A percentile compares a stretch with the other conserved stretches of the same genome.
phyloP scores from a whole-genome alignment of 345 rosid genomes.

The Aethionema arabicum region DNA sequence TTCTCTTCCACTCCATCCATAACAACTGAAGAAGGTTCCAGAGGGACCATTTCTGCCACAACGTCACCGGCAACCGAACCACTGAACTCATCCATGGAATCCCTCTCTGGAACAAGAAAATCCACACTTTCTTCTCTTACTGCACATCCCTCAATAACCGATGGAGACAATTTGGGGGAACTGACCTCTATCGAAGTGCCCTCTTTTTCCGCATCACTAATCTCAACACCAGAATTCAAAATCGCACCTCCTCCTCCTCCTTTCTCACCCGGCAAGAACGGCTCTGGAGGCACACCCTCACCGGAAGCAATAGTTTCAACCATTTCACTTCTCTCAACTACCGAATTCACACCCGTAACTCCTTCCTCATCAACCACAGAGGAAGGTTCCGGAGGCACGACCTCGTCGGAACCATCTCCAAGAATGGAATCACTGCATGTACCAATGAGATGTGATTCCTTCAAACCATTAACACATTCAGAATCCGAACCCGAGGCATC shows the following conservation, averaged over 20 bases:
- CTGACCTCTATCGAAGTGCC: background rate
- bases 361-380: constrained; percentile 1
- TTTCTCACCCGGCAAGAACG: background rate
- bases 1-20: constrained; percentile 29
- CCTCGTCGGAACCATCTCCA: background rate
- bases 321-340: constrained; percentile 5
- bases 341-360: constrained; percentile 5
- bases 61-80: constrained; percentile 13
- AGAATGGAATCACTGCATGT: constrained; percentile 13
- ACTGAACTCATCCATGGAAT: constrained; percentile 20
- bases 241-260: background rate
- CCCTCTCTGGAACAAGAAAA: constrained; percentile 21
- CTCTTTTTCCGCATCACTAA: constrained; percentile 20
- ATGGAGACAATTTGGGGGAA: constrained; percentile 26
- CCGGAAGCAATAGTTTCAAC: background rate
- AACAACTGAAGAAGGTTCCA: constrained; percentile 12
- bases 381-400: background rate
- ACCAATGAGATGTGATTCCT: constrained; percentile 14
- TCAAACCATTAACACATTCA: constrained; percentile 13
- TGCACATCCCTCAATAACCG: constrained; percentile 18
- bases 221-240: constrained; percentile 24
- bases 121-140: constrained; percentile 31
- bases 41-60: constrained; percentile 7
- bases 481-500: constrained; percentile 5
- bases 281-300: constrained; percentile 5